These are phyloP conservation scores for Rubus idaeus DNA, from an alignment of 306 rosid species.

Conservation along the genomic window DNA sequence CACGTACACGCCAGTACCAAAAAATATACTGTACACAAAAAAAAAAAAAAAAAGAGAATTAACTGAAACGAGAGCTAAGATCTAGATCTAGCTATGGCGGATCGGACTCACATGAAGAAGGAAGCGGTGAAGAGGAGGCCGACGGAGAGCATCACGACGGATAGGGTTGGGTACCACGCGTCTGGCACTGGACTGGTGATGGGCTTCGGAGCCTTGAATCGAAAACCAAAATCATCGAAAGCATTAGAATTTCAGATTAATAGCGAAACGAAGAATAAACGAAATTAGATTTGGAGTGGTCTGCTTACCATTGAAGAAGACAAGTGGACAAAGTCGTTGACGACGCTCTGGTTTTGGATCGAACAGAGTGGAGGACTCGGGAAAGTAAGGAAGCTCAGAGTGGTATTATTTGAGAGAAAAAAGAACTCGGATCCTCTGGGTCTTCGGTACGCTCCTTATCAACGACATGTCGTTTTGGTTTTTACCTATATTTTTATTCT, in stretches of 20 bases:
- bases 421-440: too few relatives aligned
- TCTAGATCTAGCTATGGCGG: conserved; percentile 10
- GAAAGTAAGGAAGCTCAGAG: neutral
- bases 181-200: conserved; percentile 85
- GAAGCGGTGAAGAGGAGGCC: conserved; percentile 89
- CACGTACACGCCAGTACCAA: neutral
- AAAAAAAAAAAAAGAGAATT: neutral
- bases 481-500: too few relatives aligned
- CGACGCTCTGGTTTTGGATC: conserved; percentile 1
- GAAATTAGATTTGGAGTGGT: neutral
- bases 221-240: neutral
- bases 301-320: neutral
- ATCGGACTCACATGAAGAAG: conserved; percentile 85
- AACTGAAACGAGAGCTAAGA: neutral
- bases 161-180: conserved; percentile 81
- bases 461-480: neutral
- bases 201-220: conserved; percentile 70
- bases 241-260: neutral
- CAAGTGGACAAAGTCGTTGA: neutral
- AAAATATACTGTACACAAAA: neutral
- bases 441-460: neutral
- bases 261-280: neutral
- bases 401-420: neutral
- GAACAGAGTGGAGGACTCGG: neutral
- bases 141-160: conserved; percentile 64